Conservation (phyloP, 148 eudicot species). For the Camellia japonica region DNA sequence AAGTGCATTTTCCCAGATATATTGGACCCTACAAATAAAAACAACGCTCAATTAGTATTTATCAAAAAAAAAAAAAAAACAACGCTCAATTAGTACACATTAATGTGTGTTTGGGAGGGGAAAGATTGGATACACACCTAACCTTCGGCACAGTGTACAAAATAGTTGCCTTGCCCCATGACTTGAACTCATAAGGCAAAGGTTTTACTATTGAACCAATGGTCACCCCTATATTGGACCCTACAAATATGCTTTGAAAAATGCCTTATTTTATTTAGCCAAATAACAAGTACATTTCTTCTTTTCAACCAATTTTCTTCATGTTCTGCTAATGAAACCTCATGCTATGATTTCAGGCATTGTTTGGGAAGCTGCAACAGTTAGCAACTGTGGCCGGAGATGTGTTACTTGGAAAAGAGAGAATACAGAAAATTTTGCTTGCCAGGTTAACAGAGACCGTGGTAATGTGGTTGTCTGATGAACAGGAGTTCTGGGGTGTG, state of each 20-base stretch:
- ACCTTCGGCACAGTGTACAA: no score
- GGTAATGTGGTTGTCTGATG: conserved; percentile 84
- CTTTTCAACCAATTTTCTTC: neutral
- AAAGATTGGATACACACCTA: no score
- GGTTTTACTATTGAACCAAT: no score
- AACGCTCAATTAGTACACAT: no score
- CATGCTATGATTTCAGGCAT: conserved; percentile 49
- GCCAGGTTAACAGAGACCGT: conserved; percentile 92
- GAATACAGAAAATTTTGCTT: conserved; percentile 81
- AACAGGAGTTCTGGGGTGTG: conserved; percentile 88
- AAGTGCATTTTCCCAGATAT: neutral
- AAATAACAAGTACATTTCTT: neutral
- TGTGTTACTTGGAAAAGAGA: conserved; percentile 84
- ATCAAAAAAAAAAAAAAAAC: no score
- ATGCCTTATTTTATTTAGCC: neutral
- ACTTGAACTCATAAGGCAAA: no score
- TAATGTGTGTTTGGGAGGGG: no score
- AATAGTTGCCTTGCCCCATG: no score
- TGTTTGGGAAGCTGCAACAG: conserved; percentile 91
- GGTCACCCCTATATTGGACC: neutral
- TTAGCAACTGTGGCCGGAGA: conserved; percentile 92
- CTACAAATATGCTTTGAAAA: neutral
- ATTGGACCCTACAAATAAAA: neutral
- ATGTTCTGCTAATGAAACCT: neutral
- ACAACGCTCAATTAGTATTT: no score